phyloP scores from a whole-genome alignment of 192 early-diverging fungal genomes.

The Coemansia guatemalensis region DNA sequence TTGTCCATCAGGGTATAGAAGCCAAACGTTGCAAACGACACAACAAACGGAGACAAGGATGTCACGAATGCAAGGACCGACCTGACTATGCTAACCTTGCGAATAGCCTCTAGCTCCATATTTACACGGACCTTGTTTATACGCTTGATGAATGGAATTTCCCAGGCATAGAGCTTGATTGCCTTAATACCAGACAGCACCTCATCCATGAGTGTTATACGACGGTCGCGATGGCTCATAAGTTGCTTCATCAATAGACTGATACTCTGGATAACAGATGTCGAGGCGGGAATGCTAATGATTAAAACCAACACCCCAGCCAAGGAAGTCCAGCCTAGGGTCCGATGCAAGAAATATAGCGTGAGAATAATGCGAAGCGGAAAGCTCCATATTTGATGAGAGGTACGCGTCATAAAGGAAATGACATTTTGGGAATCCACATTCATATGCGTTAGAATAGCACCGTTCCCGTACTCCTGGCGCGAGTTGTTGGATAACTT shows the following conservation, averaged over 20 bases:
- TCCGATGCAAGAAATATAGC: constrained; percentile 73
- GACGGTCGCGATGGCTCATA: constrained; percentile 82
- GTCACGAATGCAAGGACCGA: constrained; percentile 73
- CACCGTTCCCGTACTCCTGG: constrained; percentile 77
- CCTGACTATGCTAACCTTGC: constrained; percentile 68
- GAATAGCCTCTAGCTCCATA: constrained; percentile 74
- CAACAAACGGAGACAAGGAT: constrained; percentile 85
- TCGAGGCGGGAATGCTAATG: constrained; percentile 78
- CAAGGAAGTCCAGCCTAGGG: constrained; percentile 78
- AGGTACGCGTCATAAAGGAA: constrained; percentile 61
- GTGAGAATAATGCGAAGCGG: constrained; percentile 78
- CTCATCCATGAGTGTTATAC: constrained; percentile 84
- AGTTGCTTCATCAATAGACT: constrained; percentile 74
- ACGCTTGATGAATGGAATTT: constrained; percentile 69
- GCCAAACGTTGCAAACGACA: constrained; percentile 80
- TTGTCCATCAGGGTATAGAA: constrained; percentile 63
- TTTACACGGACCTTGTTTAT: constrained; percentile 67
- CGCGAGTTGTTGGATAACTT: constrained; percentile 75
- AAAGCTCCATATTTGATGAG: constrained; percentile 74
- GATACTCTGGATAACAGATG: constrained; percentile 62
- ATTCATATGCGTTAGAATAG: constrained; percentile 68
- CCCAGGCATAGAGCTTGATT: constrained; percentile 98
- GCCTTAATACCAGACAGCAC: constrained; percentile 88
- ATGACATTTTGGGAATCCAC: constrained; percentile 67
- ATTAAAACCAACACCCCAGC: constrained; percentile 85